Evolutionary conservation across 768 basidiomycete species (phyloP).

Genomic region (Pholiota molesta): DNA sequence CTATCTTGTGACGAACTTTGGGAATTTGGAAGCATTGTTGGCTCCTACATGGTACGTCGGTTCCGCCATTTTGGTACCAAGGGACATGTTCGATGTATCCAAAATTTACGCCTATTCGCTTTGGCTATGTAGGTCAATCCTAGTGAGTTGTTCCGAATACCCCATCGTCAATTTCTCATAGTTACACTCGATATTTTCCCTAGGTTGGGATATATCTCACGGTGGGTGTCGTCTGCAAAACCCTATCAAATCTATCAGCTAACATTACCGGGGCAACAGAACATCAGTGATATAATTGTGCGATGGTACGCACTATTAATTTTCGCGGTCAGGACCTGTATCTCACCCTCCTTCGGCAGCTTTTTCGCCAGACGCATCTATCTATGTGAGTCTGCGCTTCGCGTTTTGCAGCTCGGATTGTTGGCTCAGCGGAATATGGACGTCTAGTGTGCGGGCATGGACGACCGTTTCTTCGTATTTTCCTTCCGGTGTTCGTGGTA

Average conservation of each 20-base stretch:
- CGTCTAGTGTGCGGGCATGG: slow-evolving; percentile 19
- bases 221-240: slow-evolving; percentile 10
- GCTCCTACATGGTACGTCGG: slow-evolving; percentile 22
- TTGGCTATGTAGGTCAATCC: slow-evolving; percentile 18
- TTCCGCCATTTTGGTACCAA: not conserved
- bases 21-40: slow-evolving; percentile 15
- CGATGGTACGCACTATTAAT: slow-evolving; percentile 15
- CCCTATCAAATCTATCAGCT: not conserved
- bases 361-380: slow-evolving; percentile 26
- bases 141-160: slow-evolving; percentile 14
- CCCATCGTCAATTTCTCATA: not conserved
- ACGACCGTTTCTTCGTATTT: slow-evolving; percentile 14
- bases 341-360: slow-evolving; percentile 6
- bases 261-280: slow-evolving; percentile 10
- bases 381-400: slow-evolving; percentile 14
- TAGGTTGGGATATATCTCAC: slow-evolving; percentile 26
- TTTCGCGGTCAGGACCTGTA: not conserved
- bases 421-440: no score
- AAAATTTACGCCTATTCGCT: not conserved
- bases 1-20: slow-evolving; percentile 23
- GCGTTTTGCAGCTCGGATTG: no score
- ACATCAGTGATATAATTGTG: slow-evolving; percentile 25
- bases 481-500: slow-evolving; percentile 23
- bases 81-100: not conserved
- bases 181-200: not conserved